Evolutionary conservation across 129 eudicot species (phyloP).

Genomic region (Helianthus tuberosus): DNA sequence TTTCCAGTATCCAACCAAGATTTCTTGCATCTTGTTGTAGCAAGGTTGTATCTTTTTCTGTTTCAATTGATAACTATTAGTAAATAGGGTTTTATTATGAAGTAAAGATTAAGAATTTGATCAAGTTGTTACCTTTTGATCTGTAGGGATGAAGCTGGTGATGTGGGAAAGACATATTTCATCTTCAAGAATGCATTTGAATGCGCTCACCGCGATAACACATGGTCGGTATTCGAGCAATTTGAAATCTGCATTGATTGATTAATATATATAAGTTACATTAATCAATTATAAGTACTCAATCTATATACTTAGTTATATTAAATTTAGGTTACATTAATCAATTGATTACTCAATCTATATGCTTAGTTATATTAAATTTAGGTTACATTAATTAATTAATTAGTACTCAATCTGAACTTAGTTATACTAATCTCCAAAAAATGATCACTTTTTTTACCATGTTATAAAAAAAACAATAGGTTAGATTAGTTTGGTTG

Average conservation of each 20-base stretch:
- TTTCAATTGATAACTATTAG: not conserved
- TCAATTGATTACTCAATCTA: not conserved
- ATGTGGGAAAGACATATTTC: conserved; percentile 32
- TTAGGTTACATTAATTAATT: not conserved
- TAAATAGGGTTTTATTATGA: not conserved
- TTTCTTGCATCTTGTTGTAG: conserved; percentile 28
- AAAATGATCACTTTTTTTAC: not conserved
- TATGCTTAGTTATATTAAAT: too few relatives aligned
- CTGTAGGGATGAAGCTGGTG: conserved; percentile 39
- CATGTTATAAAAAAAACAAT: too few relatives aligned
- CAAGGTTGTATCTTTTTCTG: conserved; percentile 54
- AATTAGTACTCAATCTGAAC: not conserved
- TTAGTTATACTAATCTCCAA: not conserved
- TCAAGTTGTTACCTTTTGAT: conserved; percentile 40
- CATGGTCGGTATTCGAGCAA: conserved; percentile 50
- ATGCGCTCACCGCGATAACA: conserved; percentile 50
- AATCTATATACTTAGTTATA: too few relatives aligned
- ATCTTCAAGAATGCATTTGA: conserved; percentile 40
- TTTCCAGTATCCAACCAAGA: conserved; percentile 16
- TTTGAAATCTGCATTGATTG: conserved; percentile 38
- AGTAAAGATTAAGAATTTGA: not conserved
- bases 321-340: not conserved
- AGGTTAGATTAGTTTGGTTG: too few relatives aligned
- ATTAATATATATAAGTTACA: not conserved
- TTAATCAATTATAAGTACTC: not conserved